Evolutionary conservation across 306 rosid species (phyloP).

Genomic region (apple (Malus domestica)): DNA sequence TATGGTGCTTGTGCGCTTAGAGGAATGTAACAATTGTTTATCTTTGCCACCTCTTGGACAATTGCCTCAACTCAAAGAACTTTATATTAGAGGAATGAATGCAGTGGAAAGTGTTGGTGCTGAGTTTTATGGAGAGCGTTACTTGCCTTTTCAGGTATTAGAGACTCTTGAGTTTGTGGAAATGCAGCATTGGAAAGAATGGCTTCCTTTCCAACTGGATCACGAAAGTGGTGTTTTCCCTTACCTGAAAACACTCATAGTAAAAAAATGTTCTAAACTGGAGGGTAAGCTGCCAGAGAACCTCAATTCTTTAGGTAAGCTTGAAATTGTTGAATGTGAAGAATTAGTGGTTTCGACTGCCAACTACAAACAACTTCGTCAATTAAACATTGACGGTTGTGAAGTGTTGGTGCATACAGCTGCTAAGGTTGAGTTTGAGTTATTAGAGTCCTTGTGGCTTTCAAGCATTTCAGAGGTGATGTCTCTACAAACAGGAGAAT

Average conservation of each 20-base stretch:
- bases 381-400: accelerated
- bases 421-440: not conserved
- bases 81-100: not conserved
- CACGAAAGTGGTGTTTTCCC: not conserved
- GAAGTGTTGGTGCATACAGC: not conserved
- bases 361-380: not conserved
- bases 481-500: not conserved
- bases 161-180: not conserved
- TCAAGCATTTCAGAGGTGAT: not conserved
- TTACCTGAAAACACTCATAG: not conserved
- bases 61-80: slow-evolving; percentile 7
- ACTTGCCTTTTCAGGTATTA: not conserved
- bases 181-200: not conserved
- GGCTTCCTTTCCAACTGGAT: not conserved
- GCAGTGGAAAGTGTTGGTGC: not conserved
- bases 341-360: not conserved
- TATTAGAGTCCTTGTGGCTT: accelerated
- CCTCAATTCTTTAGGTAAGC: not conserved
- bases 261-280: not conserved
- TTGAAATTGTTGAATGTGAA: not conserved
- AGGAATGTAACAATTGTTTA: not conserved
- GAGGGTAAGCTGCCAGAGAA: not conserved
- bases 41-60: not conserved
- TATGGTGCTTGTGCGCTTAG: not conserved
- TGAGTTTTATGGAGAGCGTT: not conserved